Conservation (phyloP, 2,329 filamentous ascomycete genomes). For the Sclerotinia minor region DNA sequence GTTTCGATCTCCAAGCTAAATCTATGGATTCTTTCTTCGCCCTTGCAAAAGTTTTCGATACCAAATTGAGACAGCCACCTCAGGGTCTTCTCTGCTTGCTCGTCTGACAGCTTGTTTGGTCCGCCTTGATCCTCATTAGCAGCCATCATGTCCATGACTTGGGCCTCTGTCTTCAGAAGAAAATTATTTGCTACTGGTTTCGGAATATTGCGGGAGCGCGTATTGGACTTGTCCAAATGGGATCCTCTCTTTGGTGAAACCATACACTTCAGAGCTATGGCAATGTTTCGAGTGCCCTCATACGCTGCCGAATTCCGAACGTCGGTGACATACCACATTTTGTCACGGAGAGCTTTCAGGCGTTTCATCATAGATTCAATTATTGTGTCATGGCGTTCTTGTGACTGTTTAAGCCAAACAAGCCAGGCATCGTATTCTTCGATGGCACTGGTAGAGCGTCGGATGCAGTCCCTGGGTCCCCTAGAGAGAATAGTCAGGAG, state of each 20-base stretch:
- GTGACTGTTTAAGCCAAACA: constrained; percentile 78
- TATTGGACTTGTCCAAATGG: constrained; percentile 38
- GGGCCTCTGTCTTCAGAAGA: constrained; percentile 77
- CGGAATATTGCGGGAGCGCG: constrained; percentile 44
- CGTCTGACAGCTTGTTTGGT: constrained; percentile 92
- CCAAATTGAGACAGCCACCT: constrained; percentile 79
- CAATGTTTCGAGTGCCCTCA: constrained; percentile 82
- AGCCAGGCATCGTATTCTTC: constrained; percentile 81
- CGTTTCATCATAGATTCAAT: constrained; percentile 74
- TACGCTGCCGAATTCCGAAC: constrained; percentile 88
- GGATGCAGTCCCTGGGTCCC: constrained; percentile 68
- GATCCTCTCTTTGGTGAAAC: constrained; percentile 56
- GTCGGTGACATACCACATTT: constrained; percentile 98
- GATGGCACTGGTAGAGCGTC: constrained; percentile 68
- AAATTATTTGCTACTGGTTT: constrained; percentile 49
- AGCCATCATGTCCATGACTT: constrained; percentile 84
- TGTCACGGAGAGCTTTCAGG: constrained; percentile 77
- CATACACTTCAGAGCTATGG: constrained; percentile 89
- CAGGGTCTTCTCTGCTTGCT: constrained; percentile 82
- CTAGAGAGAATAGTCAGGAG: constrained; percentile 73
- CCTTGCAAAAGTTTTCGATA: constrained; percentile 90
- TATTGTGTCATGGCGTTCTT: constrained; percentile 72
- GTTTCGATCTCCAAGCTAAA: constrained; percentile 89
- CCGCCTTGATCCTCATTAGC: constrained; percentile 82
- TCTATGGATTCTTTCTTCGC: constrained; percentile 91